Base-by-base conservation (phyloP, 1,139 yeast species). In the Debaryomycetaceae sp. region DNA sequence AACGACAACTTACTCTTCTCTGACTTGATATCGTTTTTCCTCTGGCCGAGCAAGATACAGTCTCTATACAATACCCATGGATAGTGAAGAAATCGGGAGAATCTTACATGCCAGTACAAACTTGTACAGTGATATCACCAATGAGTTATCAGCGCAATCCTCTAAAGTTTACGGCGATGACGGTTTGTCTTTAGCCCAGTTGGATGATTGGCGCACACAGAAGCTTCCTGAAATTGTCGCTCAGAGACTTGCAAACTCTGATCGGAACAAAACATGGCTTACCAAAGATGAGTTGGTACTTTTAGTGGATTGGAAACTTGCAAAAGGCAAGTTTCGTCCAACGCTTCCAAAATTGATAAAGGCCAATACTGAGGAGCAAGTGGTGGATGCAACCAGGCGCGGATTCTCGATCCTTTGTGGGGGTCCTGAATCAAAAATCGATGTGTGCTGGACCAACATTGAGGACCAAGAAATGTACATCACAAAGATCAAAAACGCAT, bases 281-380 rank as follows among this genome's bases (percentile, higher is more conserved):
- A 51, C 53, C 10, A 54, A 55, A 32, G 49, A 49, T 1, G 73
- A 68, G 36, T 49, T 66, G 39, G 43, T 42, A 3, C 43, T 56
- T 20, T 37, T 67, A 20, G 54, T 67, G 66, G 72, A 66, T 33
- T 67, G 72, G 72, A 68, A 68, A 32, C 51, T 68, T 26, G 62
- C 68, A 16, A 58, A 58, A 35, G 74, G 73, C 1, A 64, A 61
- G 30, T 67, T 60, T 36, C 43, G 74, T 16, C 68, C 72, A 3
- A 52, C 55, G 2, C 47, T 68, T 6, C 62, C 62, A n/a, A 61
- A 60, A 31, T 43, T 64, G 15, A 62, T 68, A 22, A 42, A 41
- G 26, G 51, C 61, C 3, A 68, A 68, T 37, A 46, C 46, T 3
- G 46, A 37, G 0, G 45, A 53, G 1, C 32, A 28, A 4, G 67